Conservation (phyloP, 1,284 basidiomycete genomes). For the Ganoderma lucidum region DNA sequence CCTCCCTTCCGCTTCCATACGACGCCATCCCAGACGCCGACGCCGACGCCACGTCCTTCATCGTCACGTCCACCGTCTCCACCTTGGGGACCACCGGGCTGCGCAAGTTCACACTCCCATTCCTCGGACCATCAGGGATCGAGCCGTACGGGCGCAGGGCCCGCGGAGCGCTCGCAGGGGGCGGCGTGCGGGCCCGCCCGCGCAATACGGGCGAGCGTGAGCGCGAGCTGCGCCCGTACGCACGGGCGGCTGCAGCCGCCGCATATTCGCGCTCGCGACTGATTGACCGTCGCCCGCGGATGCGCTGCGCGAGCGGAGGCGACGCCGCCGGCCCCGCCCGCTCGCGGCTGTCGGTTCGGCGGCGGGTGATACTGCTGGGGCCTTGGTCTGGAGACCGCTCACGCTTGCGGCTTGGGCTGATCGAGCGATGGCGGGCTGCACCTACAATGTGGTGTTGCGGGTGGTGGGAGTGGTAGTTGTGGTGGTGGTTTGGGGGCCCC, state of each 20-base stretch:
- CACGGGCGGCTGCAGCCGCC: conserved; percentile 14
- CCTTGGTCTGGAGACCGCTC: conserved; percentile 5
- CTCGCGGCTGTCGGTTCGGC: conserved; percentile 26
- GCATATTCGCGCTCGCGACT: conserved; percentile 17
- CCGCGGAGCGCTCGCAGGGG: conserved; percentile 6
- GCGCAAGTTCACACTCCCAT: conserved; percentile 9
- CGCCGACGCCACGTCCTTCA: conserved; percentile 20
- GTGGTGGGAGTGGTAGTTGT: neutral
- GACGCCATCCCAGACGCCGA: neutral
- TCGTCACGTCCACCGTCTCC: conserved; percentile 23
- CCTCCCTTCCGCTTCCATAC: conserved; percentile 20
- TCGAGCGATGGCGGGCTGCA: conserved; percentile 19
- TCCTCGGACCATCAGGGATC: conserved; percentile 20
- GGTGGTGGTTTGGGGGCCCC: conserved; percentile 5
- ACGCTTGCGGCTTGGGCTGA: conserved; percentile 22
- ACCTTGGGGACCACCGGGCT: conserved; percentile 24
- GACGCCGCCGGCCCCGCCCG: conserved; percentile 10
- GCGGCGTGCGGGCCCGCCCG: conserved; percentile 18
- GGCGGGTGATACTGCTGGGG: conserved; percentile 8
- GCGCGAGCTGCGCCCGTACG: conserved; percentile 22
- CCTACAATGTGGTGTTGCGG: conserved; percentile 16
- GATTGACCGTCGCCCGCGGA: conserved; percentile 14
- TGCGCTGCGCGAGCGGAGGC: conserved; percentile 15
- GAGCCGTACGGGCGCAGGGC: conserved; percentile 4
- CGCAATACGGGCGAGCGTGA: conserved; percentile 27